Base-by-base conservation (phyloP, 2,329 filamentous ascomycete species). In the Trichoderma sp. region DNA sequence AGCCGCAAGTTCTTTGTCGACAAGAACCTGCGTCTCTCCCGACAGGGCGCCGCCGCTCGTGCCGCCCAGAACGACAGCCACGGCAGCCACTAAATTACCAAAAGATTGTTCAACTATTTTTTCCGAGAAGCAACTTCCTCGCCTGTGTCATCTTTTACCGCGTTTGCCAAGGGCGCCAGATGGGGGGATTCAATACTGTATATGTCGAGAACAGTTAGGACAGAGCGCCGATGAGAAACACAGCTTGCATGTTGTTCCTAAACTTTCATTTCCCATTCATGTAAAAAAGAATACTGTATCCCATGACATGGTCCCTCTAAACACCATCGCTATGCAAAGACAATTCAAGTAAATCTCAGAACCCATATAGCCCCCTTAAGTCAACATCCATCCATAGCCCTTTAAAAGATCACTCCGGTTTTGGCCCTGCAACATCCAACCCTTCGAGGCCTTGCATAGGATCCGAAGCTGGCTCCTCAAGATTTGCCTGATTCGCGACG, bases 381-480 rank as follows among this genome's bases (percentile, higher is more conserved):
- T 11, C 33, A 59, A 49, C n/a, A 2, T 31, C 27, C 27, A 43
- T 21, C 2, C 21, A 21, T 24, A 21, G 19, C 55, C 10, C 11
- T 47, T 64, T 16, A 27, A 16, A 29, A 29, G 65, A 62, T 87
- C 79, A 96, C 76, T 88, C 89, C 67, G 87, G 91, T 79, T 92
- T 94, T 14, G 96, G 96, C 10, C 96, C 96, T 68, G 95, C 96
- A 75, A 98, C 92, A 80, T 98, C 96, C 67, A 98, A 84, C 19
- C 92, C 93, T 79, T 98, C 94, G 7, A 99, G 83, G 40, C 94
- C 95, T 81, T 97, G 93, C 96, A 99, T 99, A 4, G 95, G 93
- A 81, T 98, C 94, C 74, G 91, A 88, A 1, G 87, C 86, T 56
- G 81, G 84, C 70, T 85, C 83, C 73, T 86, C 87, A 62, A 75